Conservation (phyloP, 2,329 filamentous ascomycete genomes). For the Diaporthe vexans region DNA sequence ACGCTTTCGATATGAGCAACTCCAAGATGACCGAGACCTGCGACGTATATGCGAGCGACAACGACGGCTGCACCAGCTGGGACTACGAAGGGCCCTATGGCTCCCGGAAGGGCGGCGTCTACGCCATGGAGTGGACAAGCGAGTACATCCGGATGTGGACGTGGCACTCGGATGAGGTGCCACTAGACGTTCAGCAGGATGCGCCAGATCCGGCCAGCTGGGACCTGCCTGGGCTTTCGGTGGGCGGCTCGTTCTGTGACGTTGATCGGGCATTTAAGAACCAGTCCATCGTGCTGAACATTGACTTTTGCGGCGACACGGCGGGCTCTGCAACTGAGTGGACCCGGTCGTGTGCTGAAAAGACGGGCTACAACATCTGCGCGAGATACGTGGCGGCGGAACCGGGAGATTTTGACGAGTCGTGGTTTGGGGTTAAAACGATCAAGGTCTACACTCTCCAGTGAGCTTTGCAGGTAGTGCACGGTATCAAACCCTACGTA, state of each 20-base stretch:
- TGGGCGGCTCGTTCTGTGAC: conserved; percentile 72
- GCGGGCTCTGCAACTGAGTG: conserved; percentile 58
- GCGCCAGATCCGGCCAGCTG: conserved; percentile 73
- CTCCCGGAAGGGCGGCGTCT: not conserved
- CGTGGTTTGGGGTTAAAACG: conserved; percentile 25
- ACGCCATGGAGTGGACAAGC: conserved; percentile 30
- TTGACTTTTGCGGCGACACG: conserved; percentile 82
- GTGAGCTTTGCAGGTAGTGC: not conserved
- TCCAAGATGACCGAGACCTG: conserved; percentile 11
- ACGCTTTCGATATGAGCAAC: conserved; percentile 31
- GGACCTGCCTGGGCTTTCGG: conserved; percentile 74
- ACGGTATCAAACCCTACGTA: too few species aligned
- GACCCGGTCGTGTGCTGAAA: conserved; percentile 46
- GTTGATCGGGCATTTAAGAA: conserved; percentile 73
- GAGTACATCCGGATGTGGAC: conserved; percentile 30
- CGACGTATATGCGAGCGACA: conserved; percentile 16
- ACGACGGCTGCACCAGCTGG: conserved; percentile 28
- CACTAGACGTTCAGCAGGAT: conserved; percentile 44
- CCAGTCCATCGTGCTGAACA: conserved; percentile 81
- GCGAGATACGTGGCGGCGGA: conserved; percentile 28
- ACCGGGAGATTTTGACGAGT: conserved; percentile 11
- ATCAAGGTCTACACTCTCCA: conserved; percentile 22
- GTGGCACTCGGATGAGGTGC: conserved; percentile 21
- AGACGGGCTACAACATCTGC: conserved; percentile 34
- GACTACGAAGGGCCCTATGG: conserved; percentile 30